Base-by-base conservation (phyloP, 805 yeast genomes). In the Barnettozyma populi region DNA sequence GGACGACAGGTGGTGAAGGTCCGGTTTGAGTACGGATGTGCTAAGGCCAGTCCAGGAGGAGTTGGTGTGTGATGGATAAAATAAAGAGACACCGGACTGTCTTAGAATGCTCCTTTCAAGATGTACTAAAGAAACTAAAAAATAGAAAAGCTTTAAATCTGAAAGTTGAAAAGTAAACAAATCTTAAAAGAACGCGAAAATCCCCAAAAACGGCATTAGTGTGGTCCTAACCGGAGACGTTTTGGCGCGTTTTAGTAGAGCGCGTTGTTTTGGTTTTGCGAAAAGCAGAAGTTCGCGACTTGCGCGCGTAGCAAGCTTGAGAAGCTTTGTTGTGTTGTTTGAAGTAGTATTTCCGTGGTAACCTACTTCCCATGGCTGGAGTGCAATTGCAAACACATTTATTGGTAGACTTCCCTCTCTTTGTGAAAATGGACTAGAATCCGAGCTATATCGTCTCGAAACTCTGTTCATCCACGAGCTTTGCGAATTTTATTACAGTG, bases 101-200 rank as follows among this genome's bases (percentile, higher is more conserved):
- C 29, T 11, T 38, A 7, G 13, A 13, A 16, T 7, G 32, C 16
- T 5, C 16, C 16, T 11, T 29, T 29, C 13, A 14, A 8, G 13
- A 11, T 29, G 16, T 38, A 4, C 18, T 38, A 38, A 21, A 38
- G 29, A n/a, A 40, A 40, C 18, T 7, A 40, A 40, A 40, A 27
- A 8, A 2, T 18, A 16, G 5, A 35, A 11, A 16, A 7, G 36
- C 19, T 18, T 35, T 35, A 9, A 7, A 18, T 24, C n/a, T 23
- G 13, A 21, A 23, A 20, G 7, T 20, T 31, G 39, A 43, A 43
- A 43, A 43, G 45, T 43, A 43, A 43, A 43, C 45, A 43, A 35
- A 41, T 23, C 34, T 24, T 14, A 40, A 20, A 41, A 20, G 18
- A n/a, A 23, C 27, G 40, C 45, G 45, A 43, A 23, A 34, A 35